phyloP scores from a whole-genome alignment of 495 filamentous ascomycete genomes.

The Aspergillus incahuasiensis region DNA sequence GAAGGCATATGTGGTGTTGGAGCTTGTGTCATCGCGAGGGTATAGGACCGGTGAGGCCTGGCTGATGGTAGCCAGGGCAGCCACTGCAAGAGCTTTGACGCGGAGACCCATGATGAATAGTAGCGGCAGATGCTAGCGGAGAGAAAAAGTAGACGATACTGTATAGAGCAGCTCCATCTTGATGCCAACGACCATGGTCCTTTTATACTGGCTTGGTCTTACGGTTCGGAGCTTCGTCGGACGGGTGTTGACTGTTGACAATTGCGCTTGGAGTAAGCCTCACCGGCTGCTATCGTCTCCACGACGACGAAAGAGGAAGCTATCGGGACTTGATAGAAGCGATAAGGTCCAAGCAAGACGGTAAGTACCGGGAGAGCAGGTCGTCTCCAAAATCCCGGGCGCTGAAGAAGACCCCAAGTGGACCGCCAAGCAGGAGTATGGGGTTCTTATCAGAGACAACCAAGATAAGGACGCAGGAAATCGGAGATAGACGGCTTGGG shows the following conservation, averaged over 20 bases:
- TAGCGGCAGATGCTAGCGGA: not conserved
- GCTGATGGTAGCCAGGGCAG: slow-evolving; percentile 20
- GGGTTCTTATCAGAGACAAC: not conserved
- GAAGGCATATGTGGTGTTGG: slow-evolving; percentile 21
- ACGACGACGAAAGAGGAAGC: slow-evolving; percentile 5
- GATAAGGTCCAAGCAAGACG: slow-evolving; percentile 3
- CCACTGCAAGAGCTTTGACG: slow-evolving; percentile 19
- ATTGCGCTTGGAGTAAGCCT: not conserved
- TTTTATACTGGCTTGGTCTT: not conserved
- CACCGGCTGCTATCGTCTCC: slow-evolving; percentile 3
- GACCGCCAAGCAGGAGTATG: slow-evolving; percentile 6
- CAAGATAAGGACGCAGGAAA: not conserved
- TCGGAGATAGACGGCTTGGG: slow-evolving; percentile 1
- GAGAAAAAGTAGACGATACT: not conserved
- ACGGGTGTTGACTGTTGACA: not conserved
- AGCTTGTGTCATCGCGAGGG: slow-evolving; percentile 10
- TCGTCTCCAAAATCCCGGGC: not conserved
- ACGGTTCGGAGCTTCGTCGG: not conserved
- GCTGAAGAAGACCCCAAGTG: slow-evolving; percentile 1
- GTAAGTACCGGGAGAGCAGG: not conserved
- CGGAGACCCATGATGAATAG: slow-evolving; percentile 17
- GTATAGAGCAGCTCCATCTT: not conserved
- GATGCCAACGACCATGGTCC: not conserved
- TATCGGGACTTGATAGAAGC: not conserved
- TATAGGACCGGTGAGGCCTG: slow-evolving; percentile 28